Conservation (phyloP, 2,329 filamentous ascomycete species). For the Verticillium tricorpus region DNA sequence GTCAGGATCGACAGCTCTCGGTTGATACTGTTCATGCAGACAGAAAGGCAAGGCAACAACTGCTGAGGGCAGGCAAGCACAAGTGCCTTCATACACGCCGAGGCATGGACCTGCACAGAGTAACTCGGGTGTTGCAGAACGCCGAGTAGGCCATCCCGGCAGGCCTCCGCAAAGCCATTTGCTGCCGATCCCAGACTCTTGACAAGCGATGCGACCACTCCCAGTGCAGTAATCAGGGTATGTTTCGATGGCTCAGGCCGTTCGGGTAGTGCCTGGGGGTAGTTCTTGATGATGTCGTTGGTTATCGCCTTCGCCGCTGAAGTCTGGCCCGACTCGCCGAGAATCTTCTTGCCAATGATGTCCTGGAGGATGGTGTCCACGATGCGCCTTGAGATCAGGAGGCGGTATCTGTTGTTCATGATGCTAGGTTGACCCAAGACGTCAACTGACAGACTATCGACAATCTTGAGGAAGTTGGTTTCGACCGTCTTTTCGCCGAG, state of each 20-base stretch:
- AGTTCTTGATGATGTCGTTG: conserved; percentile 89
- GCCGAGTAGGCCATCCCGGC: conserved; percentile 82
- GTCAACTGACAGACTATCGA: conserved; percentile 76
- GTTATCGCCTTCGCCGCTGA: conserved; percentile 76
- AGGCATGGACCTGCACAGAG: conserved; percentile 87
- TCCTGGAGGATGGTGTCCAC: conserved; percentile 80
- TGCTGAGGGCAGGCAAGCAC: conserved; percentile 90
- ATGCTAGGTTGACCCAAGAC: conserved; percentile 73
- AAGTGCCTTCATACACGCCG: conserved; percentile 80
- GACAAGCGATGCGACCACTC: conserved; percentile 75
- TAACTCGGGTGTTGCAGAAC: conserved; percentile 94
- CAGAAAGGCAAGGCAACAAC: conserved; percentile 82
- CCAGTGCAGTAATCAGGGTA: conserved; percentile 72
- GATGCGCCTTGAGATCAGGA: conserved; percentile 79
- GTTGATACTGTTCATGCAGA: conserved; percentile 93
- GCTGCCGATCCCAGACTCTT: conserved; percentile 76
- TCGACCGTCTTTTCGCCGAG: conserved; percentile 82
- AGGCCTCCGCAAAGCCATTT: conserved; percentile 72
- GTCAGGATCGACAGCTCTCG: conserved; percentile 77
- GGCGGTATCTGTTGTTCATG: conserved; percentile 78
- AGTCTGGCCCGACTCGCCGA: conserved; percentile 86
- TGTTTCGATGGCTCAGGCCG: conserved; percentile 85
- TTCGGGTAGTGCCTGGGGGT: conserved; percentile 84
- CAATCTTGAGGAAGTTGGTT: conserved; percentile 73
- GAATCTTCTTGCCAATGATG: conserved; percentile 72